A percentile compares a stretch with the other conserved stretches of the same genome.
These are phyloP conservation scores for Apiospora kogelbergensis DNA, from an alignment of 2,329 filamentous ascomycete species.

Conservation along the genomic window DNA sequence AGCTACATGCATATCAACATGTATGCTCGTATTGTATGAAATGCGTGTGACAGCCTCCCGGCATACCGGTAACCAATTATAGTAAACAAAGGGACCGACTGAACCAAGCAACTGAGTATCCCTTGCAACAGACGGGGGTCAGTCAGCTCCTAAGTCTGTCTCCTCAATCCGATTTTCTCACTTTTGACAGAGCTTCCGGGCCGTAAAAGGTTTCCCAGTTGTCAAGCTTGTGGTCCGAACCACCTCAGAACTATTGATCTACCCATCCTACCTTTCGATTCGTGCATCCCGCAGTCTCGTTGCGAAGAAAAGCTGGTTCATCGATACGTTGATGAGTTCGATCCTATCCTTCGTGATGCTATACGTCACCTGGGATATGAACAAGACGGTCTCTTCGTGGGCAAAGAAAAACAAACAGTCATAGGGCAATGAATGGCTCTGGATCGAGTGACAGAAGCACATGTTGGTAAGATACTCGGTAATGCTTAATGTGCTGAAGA, in stretches of 20 bases:
- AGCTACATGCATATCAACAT: no score
- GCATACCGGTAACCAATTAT: no score
- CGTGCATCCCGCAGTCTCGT: neutral
- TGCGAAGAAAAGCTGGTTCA: constrained; percentile 36
- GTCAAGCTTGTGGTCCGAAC: neutral
- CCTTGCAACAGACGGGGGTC: neutral
- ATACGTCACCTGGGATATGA: constrained; percentile 53
- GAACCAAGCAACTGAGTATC: no score
- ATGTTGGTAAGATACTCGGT: no score
- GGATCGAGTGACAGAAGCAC: no score
- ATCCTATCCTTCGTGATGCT: constrained; percentile 53
- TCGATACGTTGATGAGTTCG: constrained; percentile 56
- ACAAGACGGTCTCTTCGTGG: constrained; percentile 54
- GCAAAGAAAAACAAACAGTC: constrained; percentile 33
- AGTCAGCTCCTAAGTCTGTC: neutral
- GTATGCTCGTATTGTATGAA: no score
- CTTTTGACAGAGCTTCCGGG: neutral
- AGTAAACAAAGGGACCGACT: neutral
- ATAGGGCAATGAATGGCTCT: neutral
- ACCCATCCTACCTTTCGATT: neutral
- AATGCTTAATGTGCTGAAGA: no score
- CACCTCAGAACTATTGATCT: neutral
- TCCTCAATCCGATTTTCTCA: neutral
- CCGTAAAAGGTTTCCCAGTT: neutral
- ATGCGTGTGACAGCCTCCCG: no score